Conservation (phyloP, 768 basidiomycete genomes). For the Erythrobasidium yunnanense region DNA sequence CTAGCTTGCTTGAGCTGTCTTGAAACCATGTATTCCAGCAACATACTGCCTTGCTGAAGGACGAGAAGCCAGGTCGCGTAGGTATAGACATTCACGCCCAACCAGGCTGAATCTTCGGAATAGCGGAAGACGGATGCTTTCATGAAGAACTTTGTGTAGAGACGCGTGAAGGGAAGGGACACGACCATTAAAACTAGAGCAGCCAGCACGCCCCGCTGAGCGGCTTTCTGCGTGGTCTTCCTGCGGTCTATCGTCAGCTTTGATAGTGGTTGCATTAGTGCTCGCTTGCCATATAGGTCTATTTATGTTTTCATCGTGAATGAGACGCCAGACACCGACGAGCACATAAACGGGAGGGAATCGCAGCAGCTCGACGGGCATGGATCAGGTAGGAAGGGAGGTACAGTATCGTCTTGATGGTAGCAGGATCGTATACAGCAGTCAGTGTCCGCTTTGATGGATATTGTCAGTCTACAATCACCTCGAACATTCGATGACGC, state of each 20-base stretch:
- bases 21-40: slow-evolving; percentile 33
- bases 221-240: background rate
- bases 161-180: slow-evolving; percentile 1
- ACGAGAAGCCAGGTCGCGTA: slow-evolving; percentile 34
- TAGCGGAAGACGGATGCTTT: slow-evolving; percentile 8
- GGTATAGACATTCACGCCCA: slow-evolving; percentile 17
- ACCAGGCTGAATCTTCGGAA: background rate
- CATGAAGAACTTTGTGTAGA: slow-evolving; percentile 21
- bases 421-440: no score
- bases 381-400: slow-evolving; percentile 20
- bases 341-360: slow-evolving; percentile 42
- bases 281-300: slow-evolving; percentile 29
- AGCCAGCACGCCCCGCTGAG: background rate
- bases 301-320: slow-evolving; percentile 22
- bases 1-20: slow-evolving; percentile 29
- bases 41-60: slow-evolving; percentile 28
- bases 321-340: slow-evolving; percentile 34
- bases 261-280: background rate
- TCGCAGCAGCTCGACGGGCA: slow-evolving; percentile 43
- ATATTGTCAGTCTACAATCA: no score
- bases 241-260: background rate
- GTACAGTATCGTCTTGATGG: background rate
- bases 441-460: background rate
- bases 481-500: background rate
- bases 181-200: background rate